Evolutionary conservation across 371 early-diverging fungal species (phyloP).

Genomic region (Lichtheimia ramosa): DNA sequence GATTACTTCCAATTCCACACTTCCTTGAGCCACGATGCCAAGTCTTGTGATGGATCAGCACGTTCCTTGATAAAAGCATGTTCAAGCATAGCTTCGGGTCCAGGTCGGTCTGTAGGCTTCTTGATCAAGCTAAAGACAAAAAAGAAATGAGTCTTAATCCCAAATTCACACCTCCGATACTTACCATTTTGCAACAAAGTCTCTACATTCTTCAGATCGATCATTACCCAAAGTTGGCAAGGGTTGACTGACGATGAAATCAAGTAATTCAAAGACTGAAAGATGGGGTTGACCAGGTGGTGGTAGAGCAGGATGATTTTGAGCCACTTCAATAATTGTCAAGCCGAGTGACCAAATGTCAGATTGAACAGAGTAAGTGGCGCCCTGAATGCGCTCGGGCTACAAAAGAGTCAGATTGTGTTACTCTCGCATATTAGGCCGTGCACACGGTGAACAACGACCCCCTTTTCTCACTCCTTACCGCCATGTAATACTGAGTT

Average conservation of each 20-base stretch:
- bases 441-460: too few species aligned
- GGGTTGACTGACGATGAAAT: constrained; percentile 89
- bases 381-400: constrained; percentile 96
- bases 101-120: constrained; percentile 71
- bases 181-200: constrained; percentile 79
- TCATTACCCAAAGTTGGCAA: constrained; percentile 75
- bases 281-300: constrained; percentile 64
- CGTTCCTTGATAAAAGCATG: constrained; percentile 58
- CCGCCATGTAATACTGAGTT: constrained; percentile 95
- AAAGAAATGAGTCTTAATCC: background rate
- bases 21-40: constrained; percentile 51
- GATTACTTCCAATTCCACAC: constrained; percentile 50
- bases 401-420: constrained; percentile 29
- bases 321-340: constrained; percentile 91
- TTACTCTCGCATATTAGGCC: background rate
- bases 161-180: constrained; percentile 7
- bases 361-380: constrained; percentile 84
- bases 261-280: constrained; percentile 88
- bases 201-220: constrained; percentile 69
- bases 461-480: constrained; percentile 32
- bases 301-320: constrained; percentile 87
- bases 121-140: constrained; percentile 58
- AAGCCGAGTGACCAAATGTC: constrained; percentile 97
- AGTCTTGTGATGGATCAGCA: constrained; percentile 35
- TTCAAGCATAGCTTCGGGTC: constrained; percentile 70